Evolutionary conservation across 352 stramenopile species (phyloP).

Genomic region (Sclerospora graminicola): DNA sequence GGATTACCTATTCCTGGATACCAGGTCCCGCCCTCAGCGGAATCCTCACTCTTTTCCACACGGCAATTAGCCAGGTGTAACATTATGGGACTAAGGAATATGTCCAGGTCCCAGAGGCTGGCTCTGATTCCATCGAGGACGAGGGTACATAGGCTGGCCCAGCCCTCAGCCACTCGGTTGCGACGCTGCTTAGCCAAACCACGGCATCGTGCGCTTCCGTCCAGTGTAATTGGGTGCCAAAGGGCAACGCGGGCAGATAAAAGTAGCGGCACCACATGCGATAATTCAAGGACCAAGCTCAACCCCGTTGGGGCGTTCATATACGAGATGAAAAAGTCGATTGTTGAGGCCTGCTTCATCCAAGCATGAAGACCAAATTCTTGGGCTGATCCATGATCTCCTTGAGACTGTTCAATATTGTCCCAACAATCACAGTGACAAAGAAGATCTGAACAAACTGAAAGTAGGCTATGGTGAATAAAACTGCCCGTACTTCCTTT

Average conservation of each 20-base stretch:
- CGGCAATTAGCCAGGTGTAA: too few relatives aligned
- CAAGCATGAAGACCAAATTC: slow-evolving; percentile 57
- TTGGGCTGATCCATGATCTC: slow-evolving; percentile 67
- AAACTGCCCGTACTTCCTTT: slow-evolving; percentile 42
- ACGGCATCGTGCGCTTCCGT: slow-evolving; percentile 37
- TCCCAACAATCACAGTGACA: slow-evolving; percentile 65
- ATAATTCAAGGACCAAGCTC: slow-evolving; percentile 43
- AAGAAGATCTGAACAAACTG: slow-evolving; percentile 81
- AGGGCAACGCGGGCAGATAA: slow-evolving; percentile 39
- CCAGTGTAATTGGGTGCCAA: slow-evolving; percentile 51
- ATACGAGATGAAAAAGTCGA: slow-evolving; percentile 84
- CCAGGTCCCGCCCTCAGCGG: too few relatives aligned
- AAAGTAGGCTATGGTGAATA: slow-evolving; percentile 77
- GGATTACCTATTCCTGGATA: too few relatives aligned
- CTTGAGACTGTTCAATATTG: slow-evolving; percentile 61
- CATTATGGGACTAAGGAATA: too few relatives aligned
- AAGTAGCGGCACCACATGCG: slow-evolving; percentile 43
- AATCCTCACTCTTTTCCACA: too few relatives aligned
- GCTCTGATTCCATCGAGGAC: too few relatives aligned
- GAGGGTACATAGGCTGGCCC: too few relatives aligned
- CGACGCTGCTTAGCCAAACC: too few relatives aligned
- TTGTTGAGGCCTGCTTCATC: slow-evolving; percentile 62
- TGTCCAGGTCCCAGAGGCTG: too few relatives aligned
- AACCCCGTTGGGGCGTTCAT: slow-evolving; percentile 62
- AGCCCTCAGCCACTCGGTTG: too few relatives aligned